Conservation (phyloP, 1,139 yeast genomes). For the Hanseniaspora sp. region DNA sequence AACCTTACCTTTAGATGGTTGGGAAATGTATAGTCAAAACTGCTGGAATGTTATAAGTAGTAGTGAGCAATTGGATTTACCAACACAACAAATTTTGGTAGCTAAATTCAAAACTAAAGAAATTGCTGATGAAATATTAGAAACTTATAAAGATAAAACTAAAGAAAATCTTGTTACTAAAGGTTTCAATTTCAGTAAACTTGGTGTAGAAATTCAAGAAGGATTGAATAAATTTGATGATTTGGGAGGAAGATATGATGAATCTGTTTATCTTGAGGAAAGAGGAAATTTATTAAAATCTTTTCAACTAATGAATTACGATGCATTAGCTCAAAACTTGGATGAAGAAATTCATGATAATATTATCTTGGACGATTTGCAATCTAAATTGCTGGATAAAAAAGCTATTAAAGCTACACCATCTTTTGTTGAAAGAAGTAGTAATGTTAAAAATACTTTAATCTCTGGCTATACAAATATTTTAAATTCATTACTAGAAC, state of each 20-base stretch:
- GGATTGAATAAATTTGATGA: conserved; percentile 49
- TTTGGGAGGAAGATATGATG: conserved; percentile 62
- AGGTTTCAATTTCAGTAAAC: not conserved
- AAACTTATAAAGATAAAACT: conserved; percentile 20
- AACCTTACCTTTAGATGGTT: conserved; percentile 83
- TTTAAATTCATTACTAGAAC: conserved; percentile 18
- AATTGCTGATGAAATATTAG: conserved; percentile 37
- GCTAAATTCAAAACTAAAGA: conserved; percentile 94
- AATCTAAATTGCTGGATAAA: conserved; percentile 21
- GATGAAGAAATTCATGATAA: conserved; percentile 16
- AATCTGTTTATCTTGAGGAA: conserved; percentile 54
- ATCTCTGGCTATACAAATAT: conserved; percentile 16
- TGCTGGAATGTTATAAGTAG: conserved; percentile 91
- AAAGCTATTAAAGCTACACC: conserved; percentile 14
- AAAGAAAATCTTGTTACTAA: not conserved
- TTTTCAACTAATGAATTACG: conserved; percentile 35
- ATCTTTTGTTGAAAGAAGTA: conserved; percentile 24
- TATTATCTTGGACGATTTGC: not conserved
- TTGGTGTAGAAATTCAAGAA: conserved; percentile 26
- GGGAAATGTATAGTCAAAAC: conserved; percentile 83
- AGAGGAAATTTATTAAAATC: conserved; percentile 39
- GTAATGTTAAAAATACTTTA: conserved; percentile 17
- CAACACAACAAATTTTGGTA: conserved; percentile 89
- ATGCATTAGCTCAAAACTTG: conserved; percentile 16
- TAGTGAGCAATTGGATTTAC: conserved; percentile 87